Base-by-base conservation (phyloP, 176 grass and related monocot genomes). In the Leersia perrieri region DNA sequence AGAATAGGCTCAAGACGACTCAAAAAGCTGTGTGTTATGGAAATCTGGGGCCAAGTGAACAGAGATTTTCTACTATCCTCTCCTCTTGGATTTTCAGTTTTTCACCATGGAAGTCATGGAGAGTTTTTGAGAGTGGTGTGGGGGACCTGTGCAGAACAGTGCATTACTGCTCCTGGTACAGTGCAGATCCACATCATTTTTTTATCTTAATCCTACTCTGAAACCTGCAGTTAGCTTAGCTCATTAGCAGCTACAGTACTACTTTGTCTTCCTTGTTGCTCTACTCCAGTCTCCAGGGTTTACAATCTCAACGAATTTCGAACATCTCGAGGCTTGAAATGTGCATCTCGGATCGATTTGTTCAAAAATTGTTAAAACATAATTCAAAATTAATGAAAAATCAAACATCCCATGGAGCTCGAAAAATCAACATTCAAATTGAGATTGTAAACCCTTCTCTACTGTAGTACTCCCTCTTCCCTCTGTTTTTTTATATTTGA, bases 21-120 rank as follows among this genome's bases (percentile, higher is more conserved):
- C 40, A 82, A 68, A 51, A 42, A 53, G 49, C 7, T 22, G 5
- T 51, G 40, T 72, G 74, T 68, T 81, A 61, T 81, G 74, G 85
- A 87, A 82, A 85, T 74, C 71, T 89, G 39, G 82, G 82, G 75
- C 31, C 35, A 27, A 33, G 60, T 36, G 67, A 60, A 85, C 68
- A 85, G 81, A 75, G 81, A 84, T 89, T 12, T 1, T 14, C 41
- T 13, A 1, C 6, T 2, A 41, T 45, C 42, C 13, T 45, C 12
- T 45, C 42, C 42, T 53, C 16, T 53, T 23, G n/a, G 22, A n/a
- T 58, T 58, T 58, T 58, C 45, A 49, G n/a, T n/a, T n/a, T 6
- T 49, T 49, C 53, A 58, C 49, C 49, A 53, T 53, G 49, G 49
- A 9, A 55, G 51, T 8, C 49, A 58, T 58, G 53, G 53, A 58